Evolutionary conservation across 2,329 filamentous ascomycete genomes (phyloP).

Genomic region (Beauveria brongniartii): DNA sequence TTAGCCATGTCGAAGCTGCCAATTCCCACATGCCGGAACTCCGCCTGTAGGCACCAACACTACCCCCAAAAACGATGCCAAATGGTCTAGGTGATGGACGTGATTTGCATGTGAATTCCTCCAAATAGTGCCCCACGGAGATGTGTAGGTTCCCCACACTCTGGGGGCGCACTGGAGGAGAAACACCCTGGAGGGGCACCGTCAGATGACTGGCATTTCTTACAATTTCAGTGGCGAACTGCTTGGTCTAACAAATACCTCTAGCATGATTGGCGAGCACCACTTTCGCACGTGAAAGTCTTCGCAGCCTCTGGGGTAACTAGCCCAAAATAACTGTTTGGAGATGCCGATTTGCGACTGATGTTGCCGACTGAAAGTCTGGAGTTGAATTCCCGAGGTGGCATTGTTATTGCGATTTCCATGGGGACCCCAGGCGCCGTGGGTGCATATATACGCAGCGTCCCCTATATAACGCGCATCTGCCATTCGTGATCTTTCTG

Average conservation of each 20-base stretch:
- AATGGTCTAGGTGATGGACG: not conserved
- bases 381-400: not conserved
- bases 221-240: not conserved
- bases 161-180: not conserved
- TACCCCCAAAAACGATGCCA: not conserved
- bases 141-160: not conserved
- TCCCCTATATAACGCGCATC: no score
- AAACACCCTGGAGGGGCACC: not conserved
- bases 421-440: not conserved
- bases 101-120: slow-evolving; percentile 6
- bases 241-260: slow-evolving; percentile 1
- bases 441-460: not conserved
- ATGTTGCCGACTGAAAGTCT: not conserved
- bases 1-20: not conserved
- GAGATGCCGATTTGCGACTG: not conserved
- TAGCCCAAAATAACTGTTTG: not conserved
- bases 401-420: not conserved
- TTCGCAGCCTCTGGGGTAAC: not conserved
- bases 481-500: no score
- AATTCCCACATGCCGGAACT: slow-evolving; percentile 4
- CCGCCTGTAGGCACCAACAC: not conserved
- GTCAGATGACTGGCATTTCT: slow-evolving; percentile 7
- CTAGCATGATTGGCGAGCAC: slow-evolving; percentile 3
- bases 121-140: not conserved
- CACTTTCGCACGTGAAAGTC: slow-evolving; percentile 4